Percentiles rank a stretch among this genome's conserved stretches.
These are phyloP conservation scores for Cephaloascus fragrans DNA, from an alignment of 805 yeast species.

Conservation along the genomic window DNA sequence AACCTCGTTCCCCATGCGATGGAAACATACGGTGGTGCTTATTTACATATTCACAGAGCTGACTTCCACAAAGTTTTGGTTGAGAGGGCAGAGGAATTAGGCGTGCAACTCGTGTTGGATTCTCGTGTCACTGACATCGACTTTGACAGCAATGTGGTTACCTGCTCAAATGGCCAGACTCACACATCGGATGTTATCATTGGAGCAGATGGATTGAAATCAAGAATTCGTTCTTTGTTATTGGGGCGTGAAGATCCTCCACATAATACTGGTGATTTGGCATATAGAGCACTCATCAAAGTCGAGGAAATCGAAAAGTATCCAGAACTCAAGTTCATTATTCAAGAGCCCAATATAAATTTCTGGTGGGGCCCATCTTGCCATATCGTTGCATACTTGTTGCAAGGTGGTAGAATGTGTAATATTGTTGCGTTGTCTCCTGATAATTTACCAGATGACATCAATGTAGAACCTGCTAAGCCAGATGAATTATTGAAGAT, in stretches of 20 bases:
- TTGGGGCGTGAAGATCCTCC: slow-evolving; percentile 13
- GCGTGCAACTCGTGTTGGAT: slow-evolving; percentile 9
- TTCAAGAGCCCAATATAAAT: slow-evolving; percentile 13
- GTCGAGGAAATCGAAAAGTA: slow-evolving; percentile 8
- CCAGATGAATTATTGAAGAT: slow-evolving; percentile 12
- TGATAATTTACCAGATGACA: slow-evolving; percentile 13
- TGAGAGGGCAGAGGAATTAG: slow-evolving; percentile 10
- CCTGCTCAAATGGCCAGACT: slow-evolving; percentile 8
- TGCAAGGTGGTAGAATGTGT: slow-evolving; percentile 15
- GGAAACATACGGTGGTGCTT: slow-evolving; percentile 10
- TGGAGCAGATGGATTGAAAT: slow-evolving; percentile 17
- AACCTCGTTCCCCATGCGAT: slow-evolving; percentile 9
- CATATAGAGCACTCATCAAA: slow-evolving; percentile 14
- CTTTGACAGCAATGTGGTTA: slow-evolving; percentile 9
- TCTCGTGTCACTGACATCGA: slow-evolving; percentile 9
- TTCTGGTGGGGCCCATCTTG: slow-evolving; percentile 21
- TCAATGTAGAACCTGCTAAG: slow-evolving; percentile 9
- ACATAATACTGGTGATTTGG: slow-evolving; percentile 17
- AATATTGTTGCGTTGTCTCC: slow-evolving; percentile 20
- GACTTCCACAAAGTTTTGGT: slow-evolving; percentile 14
- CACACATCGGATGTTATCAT: slow-evolving; percentile 13
- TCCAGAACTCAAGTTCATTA: slow-evolving; percentile 10
- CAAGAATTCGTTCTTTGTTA: slow-evolving; percentile 10
- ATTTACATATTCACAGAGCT: slow-evolving; percentile 16
- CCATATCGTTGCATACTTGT: slow-evolving; percentile 17